A percentile compares a stretch with the other conserved stretches of the same genome.
phyloP scores from a whole-genome alignment of 768 basidiomycete genomes.

The Boletus sp. region DNA sequence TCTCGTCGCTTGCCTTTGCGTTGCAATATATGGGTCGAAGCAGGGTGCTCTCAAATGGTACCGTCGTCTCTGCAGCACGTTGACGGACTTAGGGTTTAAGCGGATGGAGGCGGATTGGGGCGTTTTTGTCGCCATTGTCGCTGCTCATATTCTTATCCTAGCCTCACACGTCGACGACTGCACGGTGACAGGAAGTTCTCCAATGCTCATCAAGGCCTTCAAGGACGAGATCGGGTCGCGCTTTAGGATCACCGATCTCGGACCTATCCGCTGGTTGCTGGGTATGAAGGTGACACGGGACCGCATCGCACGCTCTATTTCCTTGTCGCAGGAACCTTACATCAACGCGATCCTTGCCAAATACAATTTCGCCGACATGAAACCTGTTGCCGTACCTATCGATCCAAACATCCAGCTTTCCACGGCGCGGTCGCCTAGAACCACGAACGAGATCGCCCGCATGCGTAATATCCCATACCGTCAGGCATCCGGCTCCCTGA shows the following conservation, averaged over 20 bases:
- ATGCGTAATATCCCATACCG: neutral
- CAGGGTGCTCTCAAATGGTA: neutral
- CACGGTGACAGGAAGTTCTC: neutral
- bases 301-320: neutral
- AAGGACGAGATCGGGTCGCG: neutral
- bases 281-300: neutral
- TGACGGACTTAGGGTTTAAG: neutral
- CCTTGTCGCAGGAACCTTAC: neutral
- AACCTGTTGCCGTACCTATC: neutral
- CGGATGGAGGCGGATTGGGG: neutral
- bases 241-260: rapidly evolving
- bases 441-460: rapidly evolving
- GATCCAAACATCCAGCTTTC: neutral
- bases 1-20: rapidly evolving
- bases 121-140: rapidly evolving
- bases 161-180: neutral
- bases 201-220: rapidly evolving
- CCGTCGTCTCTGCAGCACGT: rapidly evolving
- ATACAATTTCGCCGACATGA: neutral
- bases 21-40: neutral
- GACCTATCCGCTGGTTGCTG: neutral
- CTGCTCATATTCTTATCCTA: rapidly evolving
- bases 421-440: neutral
- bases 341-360: neutral
- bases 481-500: neutral